Base-by-base conservation (phyloP, 371 early-diverging fungal species). In the Entomophthora muscae region DNA sequence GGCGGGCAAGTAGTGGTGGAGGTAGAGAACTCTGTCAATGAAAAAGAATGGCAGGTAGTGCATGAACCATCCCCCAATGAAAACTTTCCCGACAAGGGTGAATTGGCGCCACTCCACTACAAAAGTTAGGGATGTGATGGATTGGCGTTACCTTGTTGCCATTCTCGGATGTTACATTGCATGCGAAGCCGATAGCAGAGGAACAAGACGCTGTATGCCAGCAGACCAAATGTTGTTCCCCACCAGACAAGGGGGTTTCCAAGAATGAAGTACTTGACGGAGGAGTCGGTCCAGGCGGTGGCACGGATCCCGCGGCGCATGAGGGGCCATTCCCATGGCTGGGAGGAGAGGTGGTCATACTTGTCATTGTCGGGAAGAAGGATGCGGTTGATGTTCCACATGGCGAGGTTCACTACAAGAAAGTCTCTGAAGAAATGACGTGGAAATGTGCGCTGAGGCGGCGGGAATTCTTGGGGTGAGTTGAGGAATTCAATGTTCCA, bases 231-330 rank as follows among this genome's bases (percentile, higher is more conserved):
- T 51, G 86, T 80, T 5, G 87, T 74, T 13, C 79, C 52, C 85
- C 93, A 96, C 85, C 94, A 99, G 7, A 89, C 71, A 33, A 93
- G 54, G 12, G 98, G 97, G 71, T 99, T 98, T n/a, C 99, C 98
- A 28, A 99, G 69, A 61, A 99, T 77, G 67, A 97, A 95, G 66
- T 99, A 83, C 61, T 89, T 86, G 17, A 69, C 65, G 23, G 72
- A 68, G 7, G 74, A 73, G 27, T 70, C 67, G 22, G 78, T 82
- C 95, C 95, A 97, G 75, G 90, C 93, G 1, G 83, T 80, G 23
- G 95, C 87, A 57, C 98, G 85, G 67, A 96, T 91, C 0, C 93
- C 93, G 29, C 90, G 80, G 33, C 78, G 73, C 57, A 95, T 73
- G 66, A 87, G 78, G 10, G 90, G 83, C 98, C 98, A 97, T 27